Evolutionary conservation across 257 asterid species (phyloP).

Genomic region (Lycium barbarum): DNA sequence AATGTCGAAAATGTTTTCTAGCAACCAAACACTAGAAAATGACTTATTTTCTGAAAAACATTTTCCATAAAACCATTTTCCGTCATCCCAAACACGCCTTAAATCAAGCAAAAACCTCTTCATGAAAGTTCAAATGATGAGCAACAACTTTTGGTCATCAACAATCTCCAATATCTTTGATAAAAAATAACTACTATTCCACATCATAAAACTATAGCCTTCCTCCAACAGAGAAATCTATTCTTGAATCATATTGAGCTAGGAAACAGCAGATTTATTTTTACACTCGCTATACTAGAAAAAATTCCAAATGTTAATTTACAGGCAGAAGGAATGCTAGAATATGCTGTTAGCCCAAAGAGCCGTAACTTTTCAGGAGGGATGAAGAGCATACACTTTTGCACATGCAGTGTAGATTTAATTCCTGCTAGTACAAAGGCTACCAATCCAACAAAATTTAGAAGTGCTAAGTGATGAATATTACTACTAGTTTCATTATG

Average conservation of each 20-base stretch:
- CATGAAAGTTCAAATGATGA: conserved; percentile 6
- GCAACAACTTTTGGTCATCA: background rate
- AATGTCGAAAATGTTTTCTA: background rate
- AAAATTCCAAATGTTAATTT: background rate
- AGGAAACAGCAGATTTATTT: conserved; percentile 13
- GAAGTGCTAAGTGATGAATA: background rate
- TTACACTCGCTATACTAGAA: background rate
- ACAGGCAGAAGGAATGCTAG: background rate
- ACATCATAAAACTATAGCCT: background rate
- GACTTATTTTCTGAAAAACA: background rate
- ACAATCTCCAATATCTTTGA: background rate
- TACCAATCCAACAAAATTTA: background rate
- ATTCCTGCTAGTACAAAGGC: background rate
- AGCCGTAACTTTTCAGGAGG: no score
- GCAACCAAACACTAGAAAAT: background rate
- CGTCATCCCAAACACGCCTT: background rate
- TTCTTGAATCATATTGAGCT: background rate
- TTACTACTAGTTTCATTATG: background rate
- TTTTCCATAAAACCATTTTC: background rate
- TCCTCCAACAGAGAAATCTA: conserved; percentile 4
- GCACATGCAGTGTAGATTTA: conserved; percentile 10
- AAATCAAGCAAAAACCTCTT: background rate
- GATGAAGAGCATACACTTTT: background rate
- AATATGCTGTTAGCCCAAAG: background rate
- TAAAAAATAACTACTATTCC: background rate